Evolutionary conservation across 1,284 basidiomycete species (phyloP), one percentile per base, ranked within the genome.

Genomic region (Kwoniella shivajii): DNA sequence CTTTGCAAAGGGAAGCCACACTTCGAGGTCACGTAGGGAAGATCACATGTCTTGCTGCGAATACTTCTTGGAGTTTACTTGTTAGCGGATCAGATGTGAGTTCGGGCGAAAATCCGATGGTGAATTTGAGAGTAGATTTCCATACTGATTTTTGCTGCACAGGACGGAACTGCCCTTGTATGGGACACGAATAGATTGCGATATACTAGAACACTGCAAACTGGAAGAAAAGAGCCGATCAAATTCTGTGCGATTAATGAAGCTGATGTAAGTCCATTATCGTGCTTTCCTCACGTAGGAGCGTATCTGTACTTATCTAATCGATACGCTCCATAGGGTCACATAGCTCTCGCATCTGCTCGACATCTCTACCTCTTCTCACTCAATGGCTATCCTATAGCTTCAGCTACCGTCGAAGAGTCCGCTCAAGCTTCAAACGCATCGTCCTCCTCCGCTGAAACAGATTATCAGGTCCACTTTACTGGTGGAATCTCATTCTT

Each of bases 181-280:
- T 98, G 94, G 94, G 94, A 97, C 72, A 81, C 92, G 53, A 96
- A 97, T 69, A 82, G 87, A 37, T 85, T 88, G 14, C 78, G 85
- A 1, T 92, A 92, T 64, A 84, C 88, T 13, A 80, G 87, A 51
- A 88, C 88, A 0, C 86, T 92, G 33, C 85, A 85, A 82, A 87
- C 91, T 54, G 83, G 82, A 10, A 65, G 74, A 1, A 74, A 66
- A 0, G 79, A 82, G 26, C 80, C 84, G 0, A 85, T 96, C 3
- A 82, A 85, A 60, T 80, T 88, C 2, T 86, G 87, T 14, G 82
- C 88, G 1, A 85, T 97, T 67, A 90, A 93, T 69, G 90, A 94
- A 69, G 87, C 87, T 68, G 90, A 87, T 49, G 91, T 91, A 67
- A 68, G 86, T 79, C 9, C 27, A 7, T 42, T 27, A 14, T 18